Conservation (phyloP, 805 yeast genomes). For the Wickerhamiella bombiphila region DNA sequence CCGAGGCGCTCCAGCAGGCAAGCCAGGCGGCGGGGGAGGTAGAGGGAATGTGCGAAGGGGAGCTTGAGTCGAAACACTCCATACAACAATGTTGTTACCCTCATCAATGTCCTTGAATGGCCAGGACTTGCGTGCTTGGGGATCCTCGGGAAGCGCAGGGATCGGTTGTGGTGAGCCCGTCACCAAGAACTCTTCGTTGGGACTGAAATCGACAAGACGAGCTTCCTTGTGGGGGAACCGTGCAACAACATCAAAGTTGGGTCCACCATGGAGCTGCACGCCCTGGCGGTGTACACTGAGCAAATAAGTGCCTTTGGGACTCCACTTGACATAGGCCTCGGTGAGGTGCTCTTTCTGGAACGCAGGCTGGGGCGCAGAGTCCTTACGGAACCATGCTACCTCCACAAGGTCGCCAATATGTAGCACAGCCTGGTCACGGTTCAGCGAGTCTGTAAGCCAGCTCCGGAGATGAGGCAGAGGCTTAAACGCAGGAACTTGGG, state of each 20-base stretch:
- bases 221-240: slow-evolving; percentile 83
- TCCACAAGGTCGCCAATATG: slow-evolving; percentile 72
- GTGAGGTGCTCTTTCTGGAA: slow-evolving; percentile 77
- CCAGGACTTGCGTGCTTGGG: slow-evolving; percentile 43
- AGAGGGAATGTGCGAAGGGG: slow-evolving; percentile 84
- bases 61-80: slow-evolving; percentile 77
- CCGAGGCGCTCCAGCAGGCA: slow-evolving; percentile 5
- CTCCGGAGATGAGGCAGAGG: slow-evolving; percentile 70
- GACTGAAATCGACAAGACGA: slow-evolving; percentile 79
- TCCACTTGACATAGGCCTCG: slow-evolving; percentile 71
- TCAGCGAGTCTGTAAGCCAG: slow-evolving; percentile 80
- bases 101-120: slow-evolving; percentile 79
- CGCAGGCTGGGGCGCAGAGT: slow-evolving; percentile 56
- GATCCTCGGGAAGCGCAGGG: slow-evolving; percentile 48
- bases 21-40: slow-evolving; percentile 10
- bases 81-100: slow-evolving; percentile 85
- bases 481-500: slow-evolving; percentile 55
- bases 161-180: slow-evolving; percentile 84
- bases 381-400: slow-evolving; percentile 71
- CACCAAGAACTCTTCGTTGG: slow-evolving; percentile 77
- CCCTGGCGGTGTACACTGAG: slow-evolving; percentile 88
- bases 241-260: slow-evolving; percentile 51
- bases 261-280: slow-evolving; percentile 93
- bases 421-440: slow-evolving; percentile 79
- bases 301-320: slow-evolving; percentile 84